phyloP scores from a whole-genome alignment of 179 eudicot species.

The Patellifolia procumbens region DNA sequence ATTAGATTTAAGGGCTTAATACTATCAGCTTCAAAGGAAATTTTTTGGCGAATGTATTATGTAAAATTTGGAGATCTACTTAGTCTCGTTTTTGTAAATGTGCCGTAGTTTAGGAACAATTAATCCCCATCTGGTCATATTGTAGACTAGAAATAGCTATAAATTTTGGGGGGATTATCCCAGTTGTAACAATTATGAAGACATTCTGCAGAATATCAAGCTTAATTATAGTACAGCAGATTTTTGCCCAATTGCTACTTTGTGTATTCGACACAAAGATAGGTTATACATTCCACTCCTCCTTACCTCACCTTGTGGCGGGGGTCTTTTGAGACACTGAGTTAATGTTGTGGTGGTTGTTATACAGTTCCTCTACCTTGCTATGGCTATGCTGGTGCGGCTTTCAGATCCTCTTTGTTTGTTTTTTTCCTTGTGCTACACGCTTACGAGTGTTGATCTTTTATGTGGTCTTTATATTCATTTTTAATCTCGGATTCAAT shows the following conservation, averaged over 20 bases:
- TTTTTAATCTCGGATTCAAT: too few species aligned
- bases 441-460: too few species aligned
- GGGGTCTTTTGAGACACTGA: too few species aligned
- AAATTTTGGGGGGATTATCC: not conserved
- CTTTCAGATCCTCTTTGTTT: too few species aligned
- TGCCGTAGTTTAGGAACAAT: slow-evolving; percentile 6
- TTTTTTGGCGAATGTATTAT: slow-evolving; percentile 19
- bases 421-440: too few species aligned
- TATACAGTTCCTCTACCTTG: too few species aligned
- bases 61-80: slow-evolving; percentile 2
- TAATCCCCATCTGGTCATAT: not conserved
- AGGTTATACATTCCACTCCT: not conserved
- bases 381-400: too few species aligned
- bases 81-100: slow-evolving; percentile 18
- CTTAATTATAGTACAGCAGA: not conserved
- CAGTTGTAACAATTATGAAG: slow-evolving; percentile 9
- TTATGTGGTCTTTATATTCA: too few species aligned
- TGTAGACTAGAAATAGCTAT: not conserved
- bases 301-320: too few species aligned
- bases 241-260: not conserved
- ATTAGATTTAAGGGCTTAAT: slow-evolving; percentile 18
- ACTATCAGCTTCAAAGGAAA: not conserved
- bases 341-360: too few species aligned
- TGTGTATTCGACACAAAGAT: not conserved
- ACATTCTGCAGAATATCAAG: not conserved